Evolutionary conservation across 192 early-diverging fungal species (phyloP), one percentile per base, ranked within the genome.

Genomic region (Coemansia sp.): DNA sequence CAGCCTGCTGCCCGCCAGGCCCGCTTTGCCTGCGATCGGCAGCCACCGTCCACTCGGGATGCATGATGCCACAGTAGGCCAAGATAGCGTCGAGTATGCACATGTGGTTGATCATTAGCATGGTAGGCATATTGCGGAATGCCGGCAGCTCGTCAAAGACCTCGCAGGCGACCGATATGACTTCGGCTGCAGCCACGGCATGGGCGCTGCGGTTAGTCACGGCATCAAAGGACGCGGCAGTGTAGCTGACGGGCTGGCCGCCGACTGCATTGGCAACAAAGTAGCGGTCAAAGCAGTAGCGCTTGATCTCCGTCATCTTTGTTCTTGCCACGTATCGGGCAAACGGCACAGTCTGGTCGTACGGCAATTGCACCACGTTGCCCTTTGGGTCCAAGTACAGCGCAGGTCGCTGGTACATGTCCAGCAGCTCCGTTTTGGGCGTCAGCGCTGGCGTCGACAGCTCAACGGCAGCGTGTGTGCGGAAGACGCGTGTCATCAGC

Each of bases 201-300:
- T 92, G 59, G 68, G 85, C 42, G 69, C 77, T 56, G 74, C 66
- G 12, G 79, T 87, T 57, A 39, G 88, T 89, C 6, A 97, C 91
- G 45, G 96, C 93, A 66, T 98, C 97, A 84, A 98, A 98, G 59
- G 96, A 93, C 43, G 89, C 94, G 64, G 95, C 94, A 27, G 86
- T 65, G 3, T 92, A 85, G 14, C 85, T 76, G 38, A 89, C 76
- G 0, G 96, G 96, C 73, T 96, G 96, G 5, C 94, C 96, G 7
- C 95, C 95, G 8, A 85, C 89, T 4, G 84, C 75, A 57, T 93
- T 96, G 67, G 90, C 86, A 1, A 90, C 81, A 72, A 91, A 98
- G 7, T 93, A 92, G 36, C 86, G 77, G 37, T 94, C 96, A 75
- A 98, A 94, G 20, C 86, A 86, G 74, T 89, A 98, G 53, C 96